Percentiles rank a stretch among this genome's conserved stretches.
These are phyloP conservation scores for Papilionanthe hybrid DNA, from an alignment of 116 monocot species.

Conservation along the genomic window DNA sequence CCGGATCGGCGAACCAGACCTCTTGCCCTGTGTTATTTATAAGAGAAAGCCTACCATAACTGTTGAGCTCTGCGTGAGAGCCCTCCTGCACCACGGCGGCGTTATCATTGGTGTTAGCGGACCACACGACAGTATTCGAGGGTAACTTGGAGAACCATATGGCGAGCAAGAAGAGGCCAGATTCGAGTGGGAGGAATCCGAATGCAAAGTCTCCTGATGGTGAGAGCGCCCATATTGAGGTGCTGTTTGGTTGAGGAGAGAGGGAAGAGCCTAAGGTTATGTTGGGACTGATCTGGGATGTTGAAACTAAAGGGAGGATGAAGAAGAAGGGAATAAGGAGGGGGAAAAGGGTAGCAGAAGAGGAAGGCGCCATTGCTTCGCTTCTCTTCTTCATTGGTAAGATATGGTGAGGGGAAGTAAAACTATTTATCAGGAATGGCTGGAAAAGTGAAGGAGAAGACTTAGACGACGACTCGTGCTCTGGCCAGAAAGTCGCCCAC, in stretches of 20 bases:
- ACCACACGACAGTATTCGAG: slow-evolving; percentile 18
- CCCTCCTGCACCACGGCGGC: not conserved
- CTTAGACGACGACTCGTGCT: no score
- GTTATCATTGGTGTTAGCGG: slow-evolving; percentile 2
- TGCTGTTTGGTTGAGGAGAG: slow-evolving; percentile 8
- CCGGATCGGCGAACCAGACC: slow-evolving; percentile 19
- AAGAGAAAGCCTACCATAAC: slow-evolving; percentile 21
- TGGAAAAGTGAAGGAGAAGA: not conserved
- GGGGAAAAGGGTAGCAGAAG: not conserved
- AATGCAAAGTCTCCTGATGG: slow-evolving; percentile 39
- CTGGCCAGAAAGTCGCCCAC: no score
- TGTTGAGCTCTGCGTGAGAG: slow-evolving; percentile 16
- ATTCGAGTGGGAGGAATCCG: slow-evolving; percentile 23
- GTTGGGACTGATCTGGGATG: not conserved
- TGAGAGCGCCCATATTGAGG: slow-evolving; percentile 14
- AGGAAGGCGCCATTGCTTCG: not conserved
- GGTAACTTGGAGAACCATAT: slow-evolving; percentile 19
- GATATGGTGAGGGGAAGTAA: no score
- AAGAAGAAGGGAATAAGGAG: not conserved
- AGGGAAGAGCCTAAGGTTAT: slow-evolving; percentile 14
- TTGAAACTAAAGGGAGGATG: not conserved
- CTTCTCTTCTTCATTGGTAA: no score
- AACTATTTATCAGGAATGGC: no score
- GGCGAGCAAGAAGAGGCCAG: slow-evolving; percentile 20
- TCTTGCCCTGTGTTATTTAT: slow-evolving; percentile 4